These are phyloP conservation scores for Pichia californica DNA, from an alignment of 805 yeast genomes.

Conservation along the genomic window DNA sequence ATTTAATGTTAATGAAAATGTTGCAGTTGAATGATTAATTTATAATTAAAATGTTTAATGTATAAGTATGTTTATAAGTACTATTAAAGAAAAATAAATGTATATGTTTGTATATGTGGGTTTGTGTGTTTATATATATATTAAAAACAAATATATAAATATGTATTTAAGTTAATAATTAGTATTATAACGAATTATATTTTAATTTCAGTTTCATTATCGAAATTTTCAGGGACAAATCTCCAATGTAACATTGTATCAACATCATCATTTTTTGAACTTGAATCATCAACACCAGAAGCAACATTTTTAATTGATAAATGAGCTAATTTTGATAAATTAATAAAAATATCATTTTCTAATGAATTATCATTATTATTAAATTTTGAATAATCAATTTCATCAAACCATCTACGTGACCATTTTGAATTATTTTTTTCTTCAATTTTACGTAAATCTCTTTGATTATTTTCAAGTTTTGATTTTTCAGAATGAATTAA, in stretches of 20 bases:
- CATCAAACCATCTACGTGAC: slow-evolving; percentile 79
- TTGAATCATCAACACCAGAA: slow-evolving; percentile 45
- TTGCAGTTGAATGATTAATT: not conserved
- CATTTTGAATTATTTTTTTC: slow-evolving; percentile 56
- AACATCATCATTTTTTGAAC: slow-evolving; percentile 43
- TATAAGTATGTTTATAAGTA: no score
- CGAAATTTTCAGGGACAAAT: slow-evolving; percentile 48
- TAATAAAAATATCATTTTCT: slow-evolving; percentile 27
- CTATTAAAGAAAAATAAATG: no score
- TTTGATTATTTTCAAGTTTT: slow-evolving; percentile 74
- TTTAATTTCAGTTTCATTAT: slow-evolving; percentile 51
- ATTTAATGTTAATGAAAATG: slow-evolving; percentile 6
- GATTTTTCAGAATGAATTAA: slow-evolving; percentile 70
- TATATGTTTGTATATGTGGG: no score
- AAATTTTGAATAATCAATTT: slow-evolving; percentile 33
- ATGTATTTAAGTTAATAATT: no score
- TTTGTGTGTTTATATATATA: no score
- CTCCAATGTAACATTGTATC: slow-evolving; percentile 62
- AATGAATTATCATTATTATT: no score
- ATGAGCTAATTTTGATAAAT: slow-evolving; percentile 41
- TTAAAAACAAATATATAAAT: not conserved
- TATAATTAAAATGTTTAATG: no score
- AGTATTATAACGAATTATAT: no score
- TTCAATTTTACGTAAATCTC: slow-evolving; percentile 75
- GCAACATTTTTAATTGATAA: slow-evolving; percentile 60